Evolutionary conservation across 495 filamentous ascomycete species (phyloP).

Genomic region (Penicillium turbatum): DNA sequence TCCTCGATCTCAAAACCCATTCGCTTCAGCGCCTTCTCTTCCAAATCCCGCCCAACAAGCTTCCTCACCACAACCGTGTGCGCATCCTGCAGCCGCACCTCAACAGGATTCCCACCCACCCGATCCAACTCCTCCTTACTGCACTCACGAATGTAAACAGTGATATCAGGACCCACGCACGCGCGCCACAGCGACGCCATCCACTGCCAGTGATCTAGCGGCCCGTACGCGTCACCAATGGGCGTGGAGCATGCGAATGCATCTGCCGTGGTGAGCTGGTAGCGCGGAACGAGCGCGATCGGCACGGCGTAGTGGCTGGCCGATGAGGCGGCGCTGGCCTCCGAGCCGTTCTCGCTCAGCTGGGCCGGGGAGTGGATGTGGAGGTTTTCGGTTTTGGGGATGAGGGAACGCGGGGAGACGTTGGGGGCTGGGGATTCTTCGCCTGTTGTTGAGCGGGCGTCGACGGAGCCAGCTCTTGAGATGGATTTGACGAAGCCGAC

Average conservation of each 20-base stretch:
- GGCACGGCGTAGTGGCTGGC: conserved; percentile 38
- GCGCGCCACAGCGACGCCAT: conserved; percentile 92
- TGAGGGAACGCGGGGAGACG: conserved; percentile 33
- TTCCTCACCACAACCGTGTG: conserved; percentile 56
- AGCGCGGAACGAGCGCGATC: conserved; percentile 71
- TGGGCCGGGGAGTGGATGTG: conserved; percentile 29
- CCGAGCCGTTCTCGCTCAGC: conserved; percentile 30
- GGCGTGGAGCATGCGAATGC: conserved; percentile 65
- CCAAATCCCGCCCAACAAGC: conserved; percentile 41
- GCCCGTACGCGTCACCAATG: conserved; percentile 71
- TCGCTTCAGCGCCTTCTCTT: conserved; percentile 63
- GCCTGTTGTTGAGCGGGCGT: conserved; percentile 11
- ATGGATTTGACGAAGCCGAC: conserved; percentile 53
- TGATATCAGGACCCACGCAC: conserved; percentile 81
- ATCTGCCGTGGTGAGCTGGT: conserved; percentile 72
- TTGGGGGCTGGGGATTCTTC: conserved; percentile 19
- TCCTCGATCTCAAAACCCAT: conserved; percentile 82
- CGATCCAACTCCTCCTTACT: conserved; percentile 45
- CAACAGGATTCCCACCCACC: conserved; percentile 42
- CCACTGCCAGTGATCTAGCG: conserved; percentile 97
- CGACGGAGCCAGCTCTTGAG: conserved; percentile 12
- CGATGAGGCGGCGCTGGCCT: conserved; percentile 13
- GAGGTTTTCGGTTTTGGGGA: conserved; percentile 32
- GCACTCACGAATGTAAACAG: conserved; percentile 55
- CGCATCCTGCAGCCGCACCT: conserved; percentile 49